Evolutionary conservation across 495 filamentous ascomycete genomes (phyloP), one percentile per base, ranked within the genome.

Genomic region (Xylaria castorea): DNA sequence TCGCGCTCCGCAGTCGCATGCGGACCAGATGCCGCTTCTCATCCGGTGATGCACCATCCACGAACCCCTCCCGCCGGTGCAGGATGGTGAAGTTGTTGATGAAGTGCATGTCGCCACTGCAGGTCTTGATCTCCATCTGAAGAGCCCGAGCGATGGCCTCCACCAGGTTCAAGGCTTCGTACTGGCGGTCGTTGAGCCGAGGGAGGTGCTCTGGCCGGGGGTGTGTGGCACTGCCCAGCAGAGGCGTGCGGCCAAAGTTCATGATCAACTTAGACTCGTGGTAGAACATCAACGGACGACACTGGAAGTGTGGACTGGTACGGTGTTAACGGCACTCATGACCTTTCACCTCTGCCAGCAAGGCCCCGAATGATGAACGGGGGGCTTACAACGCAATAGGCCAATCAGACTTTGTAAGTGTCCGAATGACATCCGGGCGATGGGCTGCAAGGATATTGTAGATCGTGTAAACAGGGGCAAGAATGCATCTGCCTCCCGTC

Each of bases 1-100:
- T 75, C 57, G 83, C 75, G 77, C 80, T 85, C 64, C 85, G 84
- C 48, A 86, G 83, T 72, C 85, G 81, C 84, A 85, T 86, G 78
- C 85, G 85, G 63, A 87, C 85, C 53, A 87, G 75, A 67, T 87
- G 85, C 55, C 85, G 81, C 79, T 83, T 84, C 71, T 83, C 79
- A 11, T 76, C 75, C 25, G 80, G 61, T 16, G 75, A 75, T 67
- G 82, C 69, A 50, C 85, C 81, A 64, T 91, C 84, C 63, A 84
- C 81, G 72, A 91, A 92, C 65, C 85, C 88, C 73, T 89, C 86
- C 55, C 90, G 87, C 42, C 86, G 87, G 81, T 94, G 92, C 68
- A 93, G 85, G 62, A 93, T 81, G 44, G 86, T 87, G 57, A 93
- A 82, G 76, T 94, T 94, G 80, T 94, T 93, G 80, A 92, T 87